phyloP scores from a whole-genome alignment of 192 early-diverging fungal genomes.

The Coemansia aciculifera region DNA sequence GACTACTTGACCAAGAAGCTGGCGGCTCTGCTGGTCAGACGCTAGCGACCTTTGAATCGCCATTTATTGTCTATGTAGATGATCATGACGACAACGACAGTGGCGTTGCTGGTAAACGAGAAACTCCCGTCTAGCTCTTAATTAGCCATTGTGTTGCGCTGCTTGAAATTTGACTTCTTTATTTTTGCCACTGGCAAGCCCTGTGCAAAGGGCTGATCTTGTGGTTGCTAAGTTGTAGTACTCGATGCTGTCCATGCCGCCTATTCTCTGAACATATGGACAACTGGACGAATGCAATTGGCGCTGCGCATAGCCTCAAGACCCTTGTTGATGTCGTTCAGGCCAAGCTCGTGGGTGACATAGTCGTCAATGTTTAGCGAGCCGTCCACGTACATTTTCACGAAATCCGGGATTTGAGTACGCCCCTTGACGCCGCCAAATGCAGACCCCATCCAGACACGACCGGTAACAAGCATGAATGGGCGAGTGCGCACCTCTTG shows the following conservation, averaged over 20 bases:
- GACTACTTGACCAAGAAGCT: conserved; percentile 31
- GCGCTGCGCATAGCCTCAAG: conserved; percentile 88
- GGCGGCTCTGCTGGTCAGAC: conserved; percentile 21
- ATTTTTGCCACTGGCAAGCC: background rate
- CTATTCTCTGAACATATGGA: conserved; percentile 42
- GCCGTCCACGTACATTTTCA: conserved; percentile 81
- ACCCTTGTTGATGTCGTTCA: conserved; percentile 90
- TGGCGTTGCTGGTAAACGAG: background rate
- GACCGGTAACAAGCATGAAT: conserved; percentile 95
- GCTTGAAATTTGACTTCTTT: background rate
- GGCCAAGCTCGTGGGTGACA: conserved; percentile 77
- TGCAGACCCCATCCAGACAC: conserved; percentile 94
- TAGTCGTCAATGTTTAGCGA: conserved; percentile 91
- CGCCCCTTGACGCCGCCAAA: conserved; percentile 98
- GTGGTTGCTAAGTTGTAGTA: background rate
- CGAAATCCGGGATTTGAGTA: conserved; percentile 82
- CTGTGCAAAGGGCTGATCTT: background rate
- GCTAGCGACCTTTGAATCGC: conserved; percentile 32
- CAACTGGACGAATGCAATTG: conserved; percentile 58
- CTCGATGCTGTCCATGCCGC: background rate
- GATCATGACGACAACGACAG: background rate
- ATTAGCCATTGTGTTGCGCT: background rate
- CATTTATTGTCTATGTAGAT: conserved; percentile 47
- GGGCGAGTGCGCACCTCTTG: conserved; percentile 93
- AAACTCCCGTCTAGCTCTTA: background rate